These are phyloP conservation scores for Diutina pseudorugosa DNA, from an alignment of 1,139 yeast species.

Conservation along the genomic window DNA sequence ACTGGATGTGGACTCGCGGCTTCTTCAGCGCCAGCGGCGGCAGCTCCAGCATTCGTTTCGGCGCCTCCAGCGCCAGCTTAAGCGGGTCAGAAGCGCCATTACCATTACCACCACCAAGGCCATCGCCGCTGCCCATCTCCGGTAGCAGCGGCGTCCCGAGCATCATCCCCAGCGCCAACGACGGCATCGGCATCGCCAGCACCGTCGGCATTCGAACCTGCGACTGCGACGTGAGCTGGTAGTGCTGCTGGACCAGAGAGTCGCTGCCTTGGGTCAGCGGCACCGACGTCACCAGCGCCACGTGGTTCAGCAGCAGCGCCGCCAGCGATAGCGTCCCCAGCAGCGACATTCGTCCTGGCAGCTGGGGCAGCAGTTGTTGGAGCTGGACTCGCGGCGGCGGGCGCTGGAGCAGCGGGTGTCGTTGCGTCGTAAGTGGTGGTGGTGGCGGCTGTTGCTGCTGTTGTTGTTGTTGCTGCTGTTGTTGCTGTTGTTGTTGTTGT, in stretches of 20 bases:
- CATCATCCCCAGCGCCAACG: constrained; percentile 4
- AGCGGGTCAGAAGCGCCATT: constrained; percentile 5
- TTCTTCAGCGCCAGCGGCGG: constrained; percentile 13
- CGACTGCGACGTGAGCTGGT: background rate
- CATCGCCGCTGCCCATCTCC: constrained; percentile 8
- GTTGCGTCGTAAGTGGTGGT: constrained; percentile 3
- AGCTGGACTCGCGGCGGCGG: constrained; percentile 5
- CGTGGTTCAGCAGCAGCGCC: background rate
- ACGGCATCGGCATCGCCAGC: background rate
- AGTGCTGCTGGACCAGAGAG: background rate
- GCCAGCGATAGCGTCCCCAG: background rate
- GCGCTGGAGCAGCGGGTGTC: constrained; percentile 6
- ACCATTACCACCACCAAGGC: constrained; percentile 5
- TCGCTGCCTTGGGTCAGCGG: constrained; percentile 1
- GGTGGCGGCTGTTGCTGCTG: background rate
- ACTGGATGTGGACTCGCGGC: constrained; percentile 27
- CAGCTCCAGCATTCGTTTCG: constrained; percentile 5
- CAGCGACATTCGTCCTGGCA: constrained; percentile 7
- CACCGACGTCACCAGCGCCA: background rate
- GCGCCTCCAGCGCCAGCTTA: constrained; percentile 5
- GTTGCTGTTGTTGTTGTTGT: constrained; percentile 1
- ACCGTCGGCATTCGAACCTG: background rate
- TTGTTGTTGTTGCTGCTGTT: background rate
- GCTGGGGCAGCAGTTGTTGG: constrained; percentile 7
- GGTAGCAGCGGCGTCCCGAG: constrained; percentile 8